These are phyloP conservation scores for Lipomyces starkeyi DNA, from an alignment of 805 yeast species.

Conservation along the genomic window DNA sequence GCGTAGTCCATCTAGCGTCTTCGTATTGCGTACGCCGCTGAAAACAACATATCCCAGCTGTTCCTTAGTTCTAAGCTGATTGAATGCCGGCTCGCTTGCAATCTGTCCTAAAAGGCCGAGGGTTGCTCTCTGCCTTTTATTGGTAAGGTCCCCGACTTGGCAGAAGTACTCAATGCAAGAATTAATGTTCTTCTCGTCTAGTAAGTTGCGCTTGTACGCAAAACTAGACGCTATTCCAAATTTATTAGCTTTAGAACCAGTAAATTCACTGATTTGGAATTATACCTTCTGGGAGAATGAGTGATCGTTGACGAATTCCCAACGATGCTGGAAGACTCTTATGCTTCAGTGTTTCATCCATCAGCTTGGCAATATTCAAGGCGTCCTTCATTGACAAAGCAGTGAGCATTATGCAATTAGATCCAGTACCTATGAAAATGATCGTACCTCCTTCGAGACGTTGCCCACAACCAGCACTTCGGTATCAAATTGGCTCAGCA, in stretches of 20 bases:
- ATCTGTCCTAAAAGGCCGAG: conserved; percentile 74
- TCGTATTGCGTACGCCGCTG: conserved; percentile 68
- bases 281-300: conserved; percentile 43
- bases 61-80: conserved; percentile 88
- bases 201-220: conserved; percentile 55
- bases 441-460: conserved; percentile 49
- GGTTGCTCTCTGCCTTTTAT: conserved; percentile 54
- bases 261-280: conserved; percentile 40
- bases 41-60: conserved; percentile 95
- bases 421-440: neutral
- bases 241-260: conserved; percentile 52
- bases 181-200: conserved; percentile 75
- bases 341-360: conserved; percentile 51
- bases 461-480: conserved; percentile 86
- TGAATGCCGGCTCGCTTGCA: conserved; percentile 85
- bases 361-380: conserved; percentile 52
- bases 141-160: conserved; percentile 63
- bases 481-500: conserved; percentile 64
- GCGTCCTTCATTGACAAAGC: conserved; percentile 52
- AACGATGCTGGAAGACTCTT: conserved; percentile 53
- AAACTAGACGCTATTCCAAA: conserved; percentile 48
- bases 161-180: conserved; percentile 81
- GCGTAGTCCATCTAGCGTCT: conserved; percentile 75
- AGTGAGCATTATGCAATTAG: neutral
- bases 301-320: conserved; percentile 51